Evolutionary conservation across 768 basidiomycete genomes (phyloP), one percentile per base, ranked within the genome.

Genomic region (Phylloporus arenicola): DNA sequence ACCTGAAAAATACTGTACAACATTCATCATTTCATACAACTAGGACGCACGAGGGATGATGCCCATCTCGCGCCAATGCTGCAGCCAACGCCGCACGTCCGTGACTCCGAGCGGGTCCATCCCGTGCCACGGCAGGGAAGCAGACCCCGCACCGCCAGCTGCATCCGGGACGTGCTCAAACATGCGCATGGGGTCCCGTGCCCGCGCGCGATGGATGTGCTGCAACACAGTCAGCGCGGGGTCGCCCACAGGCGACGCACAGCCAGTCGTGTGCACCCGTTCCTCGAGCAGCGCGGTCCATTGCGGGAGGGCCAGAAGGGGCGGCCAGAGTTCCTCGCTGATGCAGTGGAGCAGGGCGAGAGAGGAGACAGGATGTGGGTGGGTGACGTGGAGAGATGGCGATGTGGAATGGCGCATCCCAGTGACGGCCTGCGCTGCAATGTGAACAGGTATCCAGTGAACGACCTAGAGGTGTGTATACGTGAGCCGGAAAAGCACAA

Each of bases 371-470:
- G 39, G 39, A 3, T 40, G 22, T 19, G 57, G 59, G 7, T 56
- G 62, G 0, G 34, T 50, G 22, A 64, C 2, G 33, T 62, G 48
- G 30, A 50, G 44, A 9, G 46, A 48, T 1, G 50, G 40, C 2
- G 8, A 7, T 0, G 10, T 19, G 37, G 59, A 31, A n/a, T 51
- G n/a, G n/a, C 57, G 52, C 59, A 62, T 38, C 37, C 19, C 52
- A 31, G 56, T 54, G 1, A 64, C 47, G 14, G 34, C 63, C 1
- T 24, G 39, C 2, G 63, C 59, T 4, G 54, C 55, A 7, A 38
- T 38, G 40, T 55, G 50, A 1, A 54, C 55, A 2, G 49, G 54
- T 16, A 63, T 24, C 61, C 60, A 63, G 11, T 45, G 37, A 12
- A 38, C 37, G 17, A 38, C 17, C 37, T 38, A 37, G 3, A 63